Percentiles rank a stretch among this genome's conserved stretches.
These are phyloP conservation scores for Brettanomyces bruxellensis DNA, from an alignment of 805 yeast genomes.

Conservation along the genomic window DNA sequence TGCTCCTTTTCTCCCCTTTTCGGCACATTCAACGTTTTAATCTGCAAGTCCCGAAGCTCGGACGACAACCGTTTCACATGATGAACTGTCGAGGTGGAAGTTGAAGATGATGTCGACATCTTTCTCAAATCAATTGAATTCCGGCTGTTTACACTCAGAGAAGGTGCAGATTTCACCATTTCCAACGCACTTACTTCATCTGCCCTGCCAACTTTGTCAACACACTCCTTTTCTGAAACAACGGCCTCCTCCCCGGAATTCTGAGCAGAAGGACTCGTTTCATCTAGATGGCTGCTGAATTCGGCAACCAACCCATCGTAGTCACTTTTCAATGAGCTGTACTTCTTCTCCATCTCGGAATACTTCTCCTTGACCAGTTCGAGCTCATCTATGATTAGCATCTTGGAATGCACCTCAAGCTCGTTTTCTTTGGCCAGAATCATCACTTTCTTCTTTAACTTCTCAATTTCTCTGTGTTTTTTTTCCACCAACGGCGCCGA, in stretches of 20 bases:
- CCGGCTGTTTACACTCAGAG: not conserved
- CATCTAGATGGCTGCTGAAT: conserved; percentile 4
- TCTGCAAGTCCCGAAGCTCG: not conserved
- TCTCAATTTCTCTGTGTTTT: conserved; percentile 14
- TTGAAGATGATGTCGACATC: not conserved
- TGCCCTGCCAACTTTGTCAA: not conserved
- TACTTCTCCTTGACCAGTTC: conserved; percentile 36
- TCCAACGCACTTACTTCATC: not conserved
- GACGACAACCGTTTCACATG: not conserved
- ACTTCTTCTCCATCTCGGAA: conserved; percentile 18
- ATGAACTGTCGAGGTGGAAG: not conserved
- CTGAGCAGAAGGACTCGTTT: not conserved
- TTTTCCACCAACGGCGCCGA: conserved; percentile 3
- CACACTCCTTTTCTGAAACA: not conserved
- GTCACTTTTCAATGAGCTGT: conserved; percentile 20
- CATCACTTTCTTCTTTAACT: conserved; percentile 20
- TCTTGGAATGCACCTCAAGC: conserved; percentile 42
- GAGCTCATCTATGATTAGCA: conserved; percentile 44
- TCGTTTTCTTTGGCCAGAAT: conserved; percentile 42
- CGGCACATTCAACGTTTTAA: not conserved
- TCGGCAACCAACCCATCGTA: conserved; percentile 22
- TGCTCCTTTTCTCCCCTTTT: not conserved
- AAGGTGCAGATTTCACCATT: not conserved
- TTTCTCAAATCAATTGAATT: not conserved
- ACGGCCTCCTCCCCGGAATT: conserved; percentile 1